Base-by-base conservation (phyloP, 2,329 filamentous ascomycete species). In the Hypocrella siamensis region DNA sequence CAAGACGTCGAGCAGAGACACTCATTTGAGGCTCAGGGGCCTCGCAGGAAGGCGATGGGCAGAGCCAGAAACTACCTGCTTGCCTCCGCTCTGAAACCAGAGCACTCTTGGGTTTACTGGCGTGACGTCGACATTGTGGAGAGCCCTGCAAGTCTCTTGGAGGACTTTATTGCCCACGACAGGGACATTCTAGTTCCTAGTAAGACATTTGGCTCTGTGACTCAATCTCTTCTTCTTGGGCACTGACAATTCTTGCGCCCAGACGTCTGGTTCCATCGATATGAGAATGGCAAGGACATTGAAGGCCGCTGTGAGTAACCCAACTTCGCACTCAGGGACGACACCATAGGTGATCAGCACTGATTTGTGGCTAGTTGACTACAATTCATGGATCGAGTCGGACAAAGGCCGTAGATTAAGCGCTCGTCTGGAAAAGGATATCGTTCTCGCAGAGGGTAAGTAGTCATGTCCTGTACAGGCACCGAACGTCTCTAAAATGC, bases 61-160 rank as follows among this genome's bases (percentile, higher is more conserved):
- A 75, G 70, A 43, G 90, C 90, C 18, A 74, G 90, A 44, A 98
- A 98, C 54, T 98, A 93, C 54, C 66, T 98, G 15, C 70, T 98
- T 2, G 72, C 75, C 19, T 67, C 83, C 1, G 79, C 90, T 3
- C 52, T 98, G 46, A 93, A 92, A 61, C 75, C 85, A 0, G 85
- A 96, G 38, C 90, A 98, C 52, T 88, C 85, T 7, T 98, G 90
- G 90, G 86, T 96, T 7, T 96, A 94, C 56, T 98, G 90, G 90
- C 75, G 90, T 37, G 90, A 98, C 53, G 86, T 93, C 31, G 90
- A 98, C 54, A 94, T 98, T 45, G 75, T 82, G 29, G 86, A 98
- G 49, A 93, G 80, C 52, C 84, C 88, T 2, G 68, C 70, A 40
- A 77, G 71, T 48, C 92, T 98, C 38, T 65, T 98, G 21, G 86